Conservation (phyloP, 225 moss, liverwort and hornwort genomes). For the Bryum argenteum region DNA sequence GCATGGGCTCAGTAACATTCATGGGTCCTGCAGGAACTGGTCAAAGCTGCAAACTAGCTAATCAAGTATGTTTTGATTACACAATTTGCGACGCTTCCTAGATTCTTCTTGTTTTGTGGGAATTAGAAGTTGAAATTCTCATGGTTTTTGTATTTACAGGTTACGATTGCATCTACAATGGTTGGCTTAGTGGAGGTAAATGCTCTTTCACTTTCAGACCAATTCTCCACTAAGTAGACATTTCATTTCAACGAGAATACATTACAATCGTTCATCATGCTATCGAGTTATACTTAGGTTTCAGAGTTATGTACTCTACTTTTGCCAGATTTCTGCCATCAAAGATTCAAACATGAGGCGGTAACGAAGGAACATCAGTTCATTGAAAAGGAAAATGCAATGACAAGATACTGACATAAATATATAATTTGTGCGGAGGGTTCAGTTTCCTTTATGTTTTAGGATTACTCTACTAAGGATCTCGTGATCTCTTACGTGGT, state of each 20-base stretch:
- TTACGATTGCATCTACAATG: conserved; percentile 97
- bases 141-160: conserved; percentile 49
- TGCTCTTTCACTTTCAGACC: conserved; percentile 7
- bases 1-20: conserved; percentile 75
- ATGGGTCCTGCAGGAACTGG: conserved; percentile 87
- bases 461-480: neutral
- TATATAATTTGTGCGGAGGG: too few species aligned
- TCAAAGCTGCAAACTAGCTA: conserved; percentile 96
- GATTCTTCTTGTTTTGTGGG: neutral
- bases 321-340: too few species aligned
- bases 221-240: neutral
- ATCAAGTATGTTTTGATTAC: conserved; percentile 56
- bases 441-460: too few species aligned
- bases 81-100: conserved; percentile 15
- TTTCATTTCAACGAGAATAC: neutral
- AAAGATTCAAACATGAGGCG: too few species aligned
- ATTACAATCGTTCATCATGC: conserved; percentile 1
- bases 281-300: too few species aligned
- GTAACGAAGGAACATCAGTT: too few species aligned
- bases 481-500: conserved; percentile 8
- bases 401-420: too few species aligned
- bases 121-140: neutral
- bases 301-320: too few species aligned
- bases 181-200: conserved; percentile 92
- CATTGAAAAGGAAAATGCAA: too few species aligned